Evolutionary conservation across 192 early-diverging fungal genomes (phyloP), one percentile per base, ranked within the genome.

Genomic region (Ramicandelaber brevisporus): DNA sequence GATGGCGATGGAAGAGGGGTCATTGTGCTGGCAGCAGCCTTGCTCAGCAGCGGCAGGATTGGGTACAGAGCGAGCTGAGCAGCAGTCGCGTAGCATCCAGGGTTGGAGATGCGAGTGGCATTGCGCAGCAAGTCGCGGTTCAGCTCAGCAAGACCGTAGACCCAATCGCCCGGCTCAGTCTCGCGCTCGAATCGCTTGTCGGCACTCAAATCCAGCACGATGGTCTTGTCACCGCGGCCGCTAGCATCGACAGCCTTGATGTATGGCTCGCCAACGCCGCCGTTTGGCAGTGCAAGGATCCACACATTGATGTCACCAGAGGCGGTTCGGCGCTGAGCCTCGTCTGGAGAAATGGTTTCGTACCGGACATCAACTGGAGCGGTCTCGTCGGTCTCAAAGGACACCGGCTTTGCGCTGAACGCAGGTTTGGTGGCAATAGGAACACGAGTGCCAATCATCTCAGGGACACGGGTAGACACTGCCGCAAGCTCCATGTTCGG

Each of bases 1-100:
- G 83, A 73, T 13, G 80, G 82, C 7, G 40, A 27, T n/a, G n/a
- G n/a, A n/a, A n/a, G n/a, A n/a, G n/a, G n/a, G n/a, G n/a, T n/a
- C n/a, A n/a, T n/a, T n/a, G n/a, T n/a, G n/a, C n/a, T n/a, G 17
- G 59, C 46, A 6, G 52, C 43, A 2, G 43, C 22, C 0, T 43
- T 9, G 15, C 51, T 60, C 27, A 82, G 28, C 34, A 54, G 67
- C 5, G 66, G 63, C 24, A 86, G 44, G 27, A 98, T 55, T 8
- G 93, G 93, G 5, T 68, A 72, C 34, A 93, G 50, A 0, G 77
- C 66, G 38, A 95, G 48, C 54, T 98, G 93, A 21, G 83, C 72
- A 11, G 87, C 93, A 2, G 93, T 98, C 3, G 93, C 93, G 50
- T 98, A 98, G 57, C 93, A 98, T 2, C 93, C 93, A 6, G 93